Base-by-base conservation (phyloP, 2,329 filamentous ascomycete species). In the Ciborinia camelliae region DNA sequence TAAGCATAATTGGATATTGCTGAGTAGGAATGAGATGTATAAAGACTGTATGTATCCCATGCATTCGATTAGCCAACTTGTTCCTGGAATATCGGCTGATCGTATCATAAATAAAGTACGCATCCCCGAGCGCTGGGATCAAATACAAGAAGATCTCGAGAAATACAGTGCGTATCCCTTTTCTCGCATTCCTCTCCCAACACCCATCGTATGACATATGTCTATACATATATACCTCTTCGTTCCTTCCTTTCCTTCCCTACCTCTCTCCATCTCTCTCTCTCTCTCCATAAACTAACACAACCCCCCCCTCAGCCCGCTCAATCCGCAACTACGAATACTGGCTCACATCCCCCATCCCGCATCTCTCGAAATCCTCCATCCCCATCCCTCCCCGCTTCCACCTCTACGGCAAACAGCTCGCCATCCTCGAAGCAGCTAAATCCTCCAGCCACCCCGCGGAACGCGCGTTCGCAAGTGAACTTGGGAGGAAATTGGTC, bases 351-450 rank as follows among this genome's bases (percentile, higher is more conserved):
- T 58, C 45, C 5, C 35, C 45, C 1, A 57, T 66, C 2, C 61
- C 62, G 14, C 18, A 14, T 2, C 48, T 66, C 60, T n/a, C 28
- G n/a, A 15, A 30, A 43, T 18, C 28, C 12, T 30, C 32, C 14
- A 32, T 67, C 20, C 65, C 66, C 8, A 32, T 67, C 20, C 65
- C 66, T 5, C 51, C 64, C 0, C 51, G 48, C 6, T 67, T 61
- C 26, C 55, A 51, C 10, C 53, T 55, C 43, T 68, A 62, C 15
- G 68, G 69, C 8, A 61, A 62, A n/a, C 63, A 62, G 20, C 55
- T 68, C 14, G 69, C 69, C 1, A 67, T 67, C 6, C 52, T 70
- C 8, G 68, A 70, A 62, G 57, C 41, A n/a, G 65, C 66, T 51
- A 47, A 35, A 4, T 35, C 32, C n/a, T 18, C 39, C 14, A 30